These are phyloP conservation scores for Coniferiporia sulphurascens DNA, from an alignment of 1,284 basidiomycete species.

Conservation along the genomic window DNA sequence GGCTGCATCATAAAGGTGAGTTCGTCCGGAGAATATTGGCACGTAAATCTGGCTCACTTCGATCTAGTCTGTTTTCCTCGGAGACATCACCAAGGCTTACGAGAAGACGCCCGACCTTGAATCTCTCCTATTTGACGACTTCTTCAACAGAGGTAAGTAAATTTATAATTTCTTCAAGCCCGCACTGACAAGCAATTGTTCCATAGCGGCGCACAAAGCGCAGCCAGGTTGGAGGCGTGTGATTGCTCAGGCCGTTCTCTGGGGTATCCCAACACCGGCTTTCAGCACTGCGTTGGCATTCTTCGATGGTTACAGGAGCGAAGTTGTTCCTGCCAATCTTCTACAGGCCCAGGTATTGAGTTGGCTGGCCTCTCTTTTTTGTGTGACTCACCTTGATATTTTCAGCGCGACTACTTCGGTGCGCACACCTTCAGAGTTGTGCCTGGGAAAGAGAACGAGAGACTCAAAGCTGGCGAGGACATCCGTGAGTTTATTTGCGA, in stretches of 20 bases:
- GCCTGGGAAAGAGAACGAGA: slow-evolving; percentile 83
- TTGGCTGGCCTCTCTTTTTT: background rate
- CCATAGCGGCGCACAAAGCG: slow-evolving; percentile 80
- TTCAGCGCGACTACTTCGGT: slow-evolving; percentile 87
- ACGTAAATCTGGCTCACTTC: background rate
- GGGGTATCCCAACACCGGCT: slow-evolving; percentile 96
- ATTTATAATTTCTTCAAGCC: background rate
- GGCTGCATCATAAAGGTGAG: slow-evolving; percentile 96
- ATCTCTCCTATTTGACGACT: slow-evolving; percentile 93
- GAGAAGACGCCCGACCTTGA: slow-evolving; percentile 84
- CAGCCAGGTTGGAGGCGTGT: slow-evolving; percentile 99
- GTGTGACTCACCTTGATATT: slow-evolving; percentile 25
- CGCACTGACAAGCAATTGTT: slow-evolving; percentile 13
- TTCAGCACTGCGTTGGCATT: slow-evolving; percentile 97
- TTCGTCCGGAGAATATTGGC: background rate
- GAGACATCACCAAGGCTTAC: slow-evolving; percentile 92
- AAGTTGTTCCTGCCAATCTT: slow-evolving; percentile 90
- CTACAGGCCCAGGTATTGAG: slow-evolving; percentile 79
- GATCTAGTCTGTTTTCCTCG: slow-evolving; percentile 81
- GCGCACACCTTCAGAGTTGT: slow-evolving; percentile 94
- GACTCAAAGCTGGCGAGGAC: slow-evolving; percentile 77
- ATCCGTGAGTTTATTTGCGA: slow-evolving; percentile 61
- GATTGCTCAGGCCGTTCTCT: slow-evolving; percentile 92
- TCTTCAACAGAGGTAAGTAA: slow-evolving; percentile 86
- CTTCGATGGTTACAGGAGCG: slow-evolving; percentile 97